Evolutionary conservation across 768 basidiomycete genomes (phyloP).

Genomic region (Tylopilus vinaceipallidus): DNA sequence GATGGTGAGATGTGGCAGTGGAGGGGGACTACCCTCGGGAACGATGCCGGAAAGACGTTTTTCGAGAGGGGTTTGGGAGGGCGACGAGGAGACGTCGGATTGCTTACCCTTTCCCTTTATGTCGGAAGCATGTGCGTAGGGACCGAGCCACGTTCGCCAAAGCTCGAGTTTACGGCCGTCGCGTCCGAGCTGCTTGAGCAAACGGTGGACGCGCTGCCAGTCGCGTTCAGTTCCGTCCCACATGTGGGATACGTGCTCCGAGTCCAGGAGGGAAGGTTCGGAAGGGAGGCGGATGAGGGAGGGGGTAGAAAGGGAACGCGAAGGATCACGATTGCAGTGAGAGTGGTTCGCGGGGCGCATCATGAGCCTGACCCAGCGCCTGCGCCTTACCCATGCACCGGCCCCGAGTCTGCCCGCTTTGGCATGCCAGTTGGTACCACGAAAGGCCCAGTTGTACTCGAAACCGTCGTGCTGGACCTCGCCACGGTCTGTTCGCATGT

Average conservation of each 20-base stretch:
- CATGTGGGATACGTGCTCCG: conserved; percentile 34
- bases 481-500: conserved; percentile 76
- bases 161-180: conserved; percentile 77
- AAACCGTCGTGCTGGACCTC: conserved; percentile 82
- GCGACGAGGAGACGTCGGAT: conserved; percentile 31
- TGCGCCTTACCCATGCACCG: conserved; percentile 73
- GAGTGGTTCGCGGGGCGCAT: conserved; percentile 52
- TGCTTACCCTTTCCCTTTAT: conserved; percentile 42
- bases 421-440: conserved; percentile 62
- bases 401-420: conserved; percentile 55
- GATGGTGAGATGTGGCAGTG: conserved; percentile 44
- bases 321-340: not conserved
- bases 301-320: conserved; percentile 4
- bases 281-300: conserved; percentile 19
- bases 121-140: conserved; percentile 24
- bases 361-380: conserved; percentile 86
- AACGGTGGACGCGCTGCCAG: conserved; percentile 54
- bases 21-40: conserved; percentile 19
- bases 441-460: conserved; percentile 82
- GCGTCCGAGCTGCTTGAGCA: conserved; percentile 52
- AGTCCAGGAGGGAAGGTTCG: conserved; percentile 10
- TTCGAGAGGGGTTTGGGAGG: conserved; percentile 7
- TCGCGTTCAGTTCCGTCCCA: conserved; percentile 61
- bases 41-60: conserved; percentile 9
- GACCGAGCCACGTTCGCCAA: conserved; percentile 70